These are phyloP conservation scores for Crithidia bombi DNA, from an alignment of 208 protist genomes.

Conservation along the genomic window DNA sequence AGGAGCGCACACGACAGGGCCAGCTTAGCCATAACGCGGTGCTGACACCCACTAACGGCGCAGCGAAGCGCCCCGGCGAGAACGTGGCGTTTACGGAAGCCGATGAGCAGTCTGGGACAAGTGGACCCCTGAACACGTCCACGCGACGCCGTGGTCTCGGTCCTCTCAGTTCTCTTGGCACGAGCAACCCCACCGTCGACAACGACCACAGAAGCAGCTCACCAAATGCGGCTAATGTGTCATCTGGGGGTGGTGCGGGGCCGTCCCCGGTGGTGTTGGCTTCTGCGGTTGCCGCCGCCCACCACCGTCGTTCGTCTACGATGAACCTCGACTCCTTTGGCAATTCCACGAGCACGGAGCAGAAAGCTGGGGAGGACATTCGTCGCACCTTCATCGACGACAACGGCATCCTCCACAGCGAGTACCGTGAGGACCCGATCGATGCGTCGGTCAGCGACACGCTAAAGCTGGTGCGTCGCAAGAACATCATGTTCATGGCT, in stretches of 20 bases:
- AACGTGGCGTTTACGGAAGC: not conserved
- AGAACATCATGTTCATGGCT: constrained; percentile 33
- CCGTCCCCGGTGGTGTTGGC: not conserved
- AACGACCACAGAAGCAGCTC: not conserved
- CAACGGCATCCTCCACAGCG: constrained; percentile 21
- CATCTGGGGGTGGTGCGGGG: not conserved
- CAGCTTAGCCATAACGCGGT: not conserved
- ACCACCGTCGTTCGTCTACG: not conserved
- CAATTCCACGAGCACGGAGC: constrained; percentile 9
- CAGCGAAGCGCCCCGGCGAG: not conserved
- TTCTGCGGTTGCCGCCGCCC: not conserved
- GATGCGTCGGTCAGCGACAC: constrained; percentile 9
- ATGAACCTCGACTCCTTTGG: not conserved
- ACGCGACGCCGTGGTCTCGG: not conserved
- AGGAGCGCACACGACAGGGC: constrained; percentile 2
- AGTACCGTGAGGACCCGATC: constrained; percentile 5
- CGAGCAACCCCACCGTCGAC: not conserved
- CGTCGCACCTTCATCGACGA: constrained; percentile 1
- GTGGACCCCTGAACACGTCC: not conserved
- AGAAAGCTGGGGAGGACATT: not conserved
- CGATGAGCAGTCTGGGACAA: not conserved
- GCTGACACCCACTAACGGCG: not conserved
- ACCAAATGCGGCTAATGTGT: not conserved
- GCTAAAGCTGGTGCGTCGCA: constrained; percentile 31
- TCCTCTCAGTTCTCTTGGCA: not conserved